Base-by-base conservation (phyloP, 306 rosid species). In the Medicago lupulina region DNA sequence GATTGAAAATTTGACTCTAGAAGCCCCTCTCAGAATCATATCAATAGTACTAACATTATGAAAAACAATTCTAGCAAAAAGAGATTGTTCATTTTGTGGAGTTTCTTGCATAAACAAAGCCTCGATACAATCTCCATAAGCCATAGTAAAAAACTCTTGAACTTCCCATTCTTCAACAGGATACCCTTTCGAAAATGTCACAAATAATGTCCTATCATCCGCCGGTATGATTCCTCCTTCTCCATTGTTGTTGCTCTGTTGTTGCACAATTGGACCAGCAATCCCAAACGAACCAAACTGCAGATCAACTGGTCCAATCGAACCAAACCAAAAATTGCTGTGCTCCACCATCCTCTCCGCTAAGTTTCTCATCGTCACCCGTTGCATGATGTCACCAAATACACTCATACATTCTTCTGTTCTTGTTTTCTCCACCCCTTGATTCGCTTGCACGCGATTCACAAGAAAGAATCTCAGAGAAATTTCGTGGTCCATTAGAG, bases 151-250 rank as follows among this genome's bases (percentile, higher is more conserved):
- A 39, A 88, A 88, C 7, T 91, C 87, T 7, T 76, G 74, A 43
- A 93, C 82, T 60, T 93, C 98, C 81, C 79, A 40, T 44, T 93
- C 98, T 0, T 61, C 66, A 1, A 93, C 89, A 0, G 82, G 91
- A 8, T 89, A 89, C 2, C 97, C 97, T 1, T 87, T 88, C 0
- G 98, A 91, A 83, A 93, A 93, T 0, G 97, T 91, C 77, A 93
- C 82, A 16, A 93, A 93, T 85, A 93, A 59, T 0, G 97, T 86
- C 82, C 97, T 71, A 0, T 76, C 89, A n/a, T 86, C 89, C 0
- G 83, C 84, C 0, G 81, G 49, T 2, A 46, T 28, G 12, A 47
- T 25, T 5, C 4, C 15, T 31, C 7, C 1, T 2, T 23, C 28
- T 23, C 51, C 23, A 6, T 15, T 13, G 3, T 7, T 31, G 36